phyloP scores from a whole-genome alignment of 2,329 filamentous ascomycete species.

The Colletotrichum orchidophilum region DNA sequence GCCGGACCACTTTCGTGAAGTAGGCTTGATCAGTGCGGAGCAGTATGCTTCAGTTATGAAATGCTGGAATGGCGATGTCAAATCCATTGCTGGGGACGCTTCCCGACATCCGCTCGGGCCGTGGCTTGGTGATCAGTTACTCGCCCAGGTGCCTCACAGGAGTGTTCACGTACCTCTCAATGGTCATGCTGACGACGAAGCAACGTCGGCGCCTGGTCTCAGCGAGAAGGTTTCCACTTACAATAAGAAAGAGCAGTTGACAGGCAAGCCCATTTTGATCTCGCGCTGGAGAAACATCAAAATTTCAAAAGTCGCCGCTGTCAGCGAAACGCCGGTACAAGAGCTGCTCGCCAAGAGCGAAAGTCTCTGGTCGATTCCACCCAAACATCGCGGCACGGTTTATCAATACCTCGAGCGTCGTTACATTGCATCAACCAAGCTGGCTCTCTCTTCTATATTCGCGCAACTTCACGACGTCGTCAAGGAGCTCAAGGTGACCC shows the following conservation, averaged over 20 bases:
- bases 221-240: not conserved
- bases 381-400: conserved; percentile 65
- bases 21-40: conserved; percentile 12
- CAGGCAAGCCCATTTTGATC: conserved; percentile 53
- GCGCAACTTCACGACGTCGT: conserved; percentile 59
- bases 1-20: conserved; percentile 11
- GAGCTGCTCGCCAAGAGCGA: conserved; percentile 36
- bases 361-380: conserved; percentile 70
- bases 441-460: conserved; percentile 59
- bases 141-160: not conserved
- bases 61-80: not conserved
- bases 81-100: not conserved
- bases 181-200: not conserved
- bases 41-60: conserved; percentile 11
- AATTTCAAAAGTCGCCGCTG: not conserved
- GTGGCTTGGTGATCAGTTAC: not conserved
- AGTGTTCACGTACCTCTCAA: not conserved
- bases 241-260: conserved; percentile 60
- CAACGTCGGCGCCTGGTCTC: not conserved
- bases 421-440: conserved; percentile 57
- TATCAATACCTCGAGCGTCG: conserved; percentile 72
- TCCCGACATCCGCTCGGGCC: not conserved
- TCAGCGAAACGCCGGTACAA: not conserved
- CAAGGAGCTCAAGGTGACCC: conserved; percentile 62
- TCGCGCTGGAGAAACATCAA: not conserved